These are phyloP conservation scores for Ramalina peruviana DNA, from an alignment of 495 filamentous ascomycete genomes.

Conservation along the genomic window DNA sequence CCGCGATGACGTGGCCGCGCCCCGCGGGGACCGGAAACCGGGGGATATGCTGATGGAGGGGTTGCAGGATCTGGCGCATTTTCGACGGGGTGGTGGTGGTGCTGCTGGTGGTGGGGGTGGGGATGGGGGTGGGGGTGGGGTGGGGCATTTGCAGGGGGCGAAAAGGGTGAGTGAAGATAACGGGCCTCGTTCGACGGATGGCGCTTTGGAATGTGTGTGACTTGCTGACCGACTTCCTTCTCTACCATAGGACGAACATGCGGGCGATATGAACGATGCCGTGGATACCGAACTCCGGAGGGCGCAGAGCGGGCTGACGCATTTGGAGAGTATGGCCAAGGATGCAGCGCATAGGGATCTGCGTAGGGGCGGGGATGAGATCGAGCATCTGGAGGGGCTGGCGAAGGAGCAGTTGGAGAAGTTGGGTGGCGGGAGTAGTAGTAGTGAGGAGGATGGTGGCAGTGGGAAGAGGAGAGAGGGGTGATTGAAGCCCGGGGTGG, in stretches of 20 bases:
- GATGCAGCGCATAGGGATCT: not conserved
- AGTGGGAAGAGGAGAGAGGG: too few species aligned
- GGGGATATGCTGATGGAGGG: conserved; percentile 1
- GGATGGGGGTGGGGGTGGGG: too few species aligned
- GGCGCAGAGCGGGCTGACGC: not conserved
- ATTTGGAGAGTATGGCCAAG: not conserved
- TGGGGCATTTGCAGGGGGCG: not conserved
- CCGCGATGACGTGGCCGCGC: conserved; percentile 5
- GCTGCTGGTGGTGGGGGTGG: too few species aligned
- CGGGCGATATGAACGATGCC: not conserved
- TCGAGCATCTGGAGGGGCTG: not conserved
- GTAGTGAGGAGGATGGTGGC: too few species aligned
- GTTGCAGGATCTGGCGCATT: conserved; percentile 6
- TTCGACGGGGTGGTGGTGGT: not conserved
- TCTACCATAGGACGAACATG: not conserved
- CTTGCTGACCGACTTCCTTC: too few species aligned
- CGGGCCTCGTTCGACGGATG: too few species aligned
- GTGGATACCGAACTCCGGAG: not conserved
- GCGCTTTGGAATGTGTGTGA: too few species aligned
- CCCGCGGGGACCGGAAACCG: conserved; percentile 3
- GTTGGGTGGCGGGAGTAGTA: too few species aligned
- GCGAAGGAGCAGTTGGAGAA: too few species aligned
- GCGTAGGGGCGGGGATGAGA: not conserved
- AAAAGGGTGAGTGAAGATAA: not conserved
- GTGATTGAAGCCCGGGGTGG: too few species aligned